Base-by-base conservation (phyloP, 2,329 filamentous ascomycete species). In the Colletotrichum filicis region DNA sequence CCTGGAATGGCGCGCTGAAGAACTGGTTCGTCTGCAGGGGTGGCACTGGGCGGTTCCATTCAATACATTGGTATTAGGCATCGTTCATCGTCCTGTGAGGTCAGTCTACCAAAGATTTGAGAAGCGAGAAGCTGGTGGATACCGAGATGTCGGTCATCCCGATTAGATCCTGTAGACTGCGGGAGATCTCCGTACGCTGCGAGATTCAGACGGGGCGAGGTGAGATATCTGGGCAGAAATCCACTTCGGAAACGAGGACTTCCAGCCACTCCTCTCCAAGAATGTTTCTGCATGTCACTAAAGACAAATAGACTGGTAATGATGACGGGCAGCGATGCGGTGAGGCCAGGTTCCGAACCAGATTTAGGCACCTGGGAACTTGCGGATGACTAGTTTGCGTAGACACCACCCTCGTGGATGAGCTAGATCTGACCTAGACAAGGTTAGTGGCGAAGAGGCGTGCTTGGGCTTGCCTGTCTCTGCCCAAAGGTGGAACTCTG, bases 111-210 rank as follows among this genome's bases (percentile, higher is more conserved):
- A 49, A 49, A 63, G 22, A 59, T 57, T 49, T 58, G 58, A 30
- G 28, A 9, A 11, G 7, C 28, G 37, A 68, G 8, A 57, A 62
- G 68, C 59, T 52, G 63, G 52, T 30, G 69, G 67, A 14, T 53
- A 57, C 64, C 37, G 49, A 32, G 35, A 28, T 65, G 28, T 58
- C n/a, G 55, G 67, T 57, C 35, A 71, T 71, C 57, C 35, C 67
- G 64, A 68, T 71, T 70, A 70, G 55, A 61, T 66, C 55, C 55
- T 73, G 60, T 71, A 66, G 60, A 65, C 52, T 49, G 61, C 60
- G 66, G 67, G 60, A 71, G 70, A 71, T 73, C 55, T 66, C 66
- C 24, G 67, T 67, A 61, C 46, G 26, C 66, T 71, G 66, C 67
- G 71, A 42, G 22, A 56, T 59, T 42, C 56, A 24, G 37, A 71